Evolutionary conservation across 192 early-diverging fungal species (phyloP).

Genomic region (Phlyctochytrium arcticum): DNA sequence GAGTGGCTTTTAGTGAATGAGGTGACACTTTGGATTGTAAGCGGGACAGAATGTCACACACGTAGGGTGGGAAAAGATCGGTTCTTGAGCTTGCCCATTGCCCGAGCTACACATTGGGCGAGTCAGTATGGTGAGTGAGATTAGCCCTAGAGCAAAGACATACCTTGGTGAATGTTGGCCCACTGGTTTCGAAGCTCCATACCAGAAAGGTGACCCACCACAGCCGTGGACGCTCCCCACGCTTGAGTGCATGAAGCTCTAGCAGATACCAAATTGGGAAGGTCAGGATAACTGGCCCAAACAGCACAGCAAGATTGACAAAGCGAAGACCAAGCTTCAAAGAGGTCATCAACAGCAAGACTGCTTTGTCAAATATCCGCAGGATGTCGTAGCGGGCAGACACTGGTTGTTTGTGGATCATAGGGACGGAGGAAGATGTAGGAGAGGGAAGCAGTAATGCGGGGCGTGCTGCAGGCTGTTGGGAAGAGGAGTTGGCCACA

Average conservation of each 20-base stretch:
- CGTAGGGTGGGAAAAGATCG: slow-evolving; percentile 74
- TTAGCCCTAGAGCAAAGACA: not conserved
- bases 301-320: slow-evolving; percentile 18
- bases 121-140: not conserved
- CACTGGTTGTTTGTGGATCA: not conserved
- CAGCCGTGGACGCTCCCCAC: slow-evolving; percentile 27
- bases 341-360: not conserved
- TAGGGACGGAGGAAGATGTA: not conserved
- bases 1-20: slow-evolving; percentile 71
- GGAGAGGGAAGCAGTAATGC: too few relatives aligned
- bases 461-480: not conserved
- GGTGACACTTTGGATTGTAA: slow-evolving; percentile 78
- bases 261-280: slow-evolving; percentile 27
- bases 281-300: slow-evolving; percentile 24
- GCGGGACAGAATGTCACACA: slow-evolving; percentile 70
- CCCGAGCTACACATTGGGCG: slow-evolving; percentile 46
- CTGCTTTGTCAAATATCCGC: not conserved
- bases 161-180: slow-evolving; percentile 95
- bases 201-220: slow-evolving; percentile 87
- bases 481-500: not conserved
- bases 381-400: not conserved
- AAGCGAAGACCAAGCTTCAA: slow-evolving; percentile 11
- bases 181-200: slow-evolving; percentile 75
- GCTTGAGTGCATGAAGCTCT: not conserved
- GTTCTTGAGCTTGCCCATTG: slow-evolving; percentile 93